Percentiles rank a stretch among this genome's conserved stretches.
Conservation (phyloP, 176 grass and related monocot genomes). For the Avena atlantica region DNA sequence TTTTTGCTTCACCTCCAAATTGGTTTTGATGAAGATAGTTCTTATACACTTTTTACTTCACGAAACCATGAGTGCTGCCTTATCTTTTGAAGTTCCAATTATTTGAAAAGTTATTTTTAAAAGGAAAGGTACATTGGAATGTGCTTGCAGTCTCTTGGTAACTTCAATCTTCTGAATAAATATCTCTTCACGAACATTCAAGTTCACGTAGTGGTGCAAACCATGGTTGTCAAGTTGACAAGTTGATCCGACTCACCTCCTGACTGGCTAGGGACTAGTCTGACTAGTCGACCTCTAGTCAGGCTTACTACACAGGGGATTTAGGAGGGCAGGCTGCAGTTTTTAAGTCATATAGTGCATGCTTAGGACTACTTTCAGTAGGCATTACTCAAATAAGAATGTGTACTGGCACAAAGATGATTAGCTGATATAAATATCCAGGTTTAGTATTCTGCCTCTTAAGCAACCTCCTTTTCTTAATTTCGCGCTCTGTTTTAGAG, state of each 20-base stretch:
- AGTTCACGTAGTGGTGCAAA: not conserved
- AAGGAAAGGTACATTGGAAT: not conserved
- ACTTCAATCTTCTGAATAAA: not conserved
- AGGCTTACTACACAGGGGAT: not conserved
- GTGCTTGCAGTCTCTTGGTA: not conserved
- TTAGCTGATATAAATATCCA: not conserved
- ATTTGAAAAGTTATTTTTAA: not conserved
- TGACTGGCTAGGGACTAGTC: not conserved
- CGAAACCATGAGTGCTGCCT: not conserved
- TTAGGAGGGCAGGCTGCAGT: not conserved
- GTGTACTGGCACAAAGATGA: not conserved
- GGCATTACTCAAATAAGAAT: not conserved
- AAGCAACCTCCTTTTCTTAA: not conserved
- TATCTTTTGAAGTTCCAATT: not conserved
- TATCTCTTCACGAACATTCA: not conserved
- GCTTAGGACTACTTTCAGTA: not conserved
- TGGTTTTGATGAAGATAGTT: not conserved
- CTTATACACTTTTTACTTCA: not conserved
- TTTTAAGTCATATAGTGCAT: not conserved
- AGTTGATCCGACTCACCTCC: not conserved
- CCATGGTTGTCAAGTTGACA: not conserved
- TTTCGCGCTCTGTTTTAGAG: not conserved
- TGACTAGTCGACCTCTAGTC: not conserved
- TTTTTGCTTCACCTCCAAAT: not conserved
- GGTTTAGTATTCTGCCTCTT: constrained; percentile 1